Evolutionary conservation across 352 stramenopile species (phyloP), one percentile per base, ranked within the genome.

Genomic region (Pythium guiyangense): DNA sequence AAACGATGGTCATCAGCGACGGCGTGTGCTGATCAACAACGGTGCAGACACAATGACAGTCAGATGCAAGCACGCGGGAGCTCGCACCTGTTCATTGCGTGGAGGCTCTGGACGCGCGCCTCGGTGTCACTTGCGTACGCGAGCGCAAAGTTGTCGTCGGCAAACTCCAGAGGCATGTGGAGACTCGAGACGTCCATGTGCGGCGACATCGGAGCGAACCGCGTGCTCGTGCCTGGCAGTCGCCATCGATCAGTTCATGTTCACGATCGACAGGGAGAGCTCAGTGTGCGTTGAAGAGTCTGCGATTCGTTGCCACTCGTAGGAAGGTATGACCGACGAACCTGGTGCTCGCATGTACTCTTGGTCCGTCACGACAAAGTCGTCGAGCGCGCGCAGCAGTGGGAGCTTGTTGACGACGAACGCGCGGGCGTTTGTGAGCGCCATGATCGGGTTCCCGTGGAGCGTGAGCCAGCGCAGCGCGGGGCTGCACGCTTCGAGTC

Each of bases 401-500:
- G 71, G 73, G 12, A 92, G 62, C 44, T 85, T 83, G 64, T 88
- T 88, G 34, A 90, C 67, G n/a, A 92, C 46, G 48, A 88, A 87
- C 22, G 63, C 67, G 12, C 83, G 79, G 14, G 79, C 70, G 39
- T 84, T 79, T 26, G 63, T 64, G 6, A 74, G 53, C 0, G 56
- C 51, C 74, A 84, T 87, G 60, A 90, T 60, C 18, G 83, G 79
- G 29, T 92, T 92, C 26, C 71, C 71, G 0, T 78, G 53, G 18
- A 90, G 47, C 3, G 63, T 75, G 29, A 92, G 69, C 83, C 83
- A 92, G 15, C 72, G 60, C 18, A 90, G 57, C 6, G 66, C 66
- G 0, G 45, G n/a, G 1, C 63, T 52, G 56, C 72, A 84, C 3
- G 68, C 69, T 42, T 68, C 49, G 10, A 91, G 45, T 1, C 78